These are phyloP conservation scores for Hygrocybe coccinea DNA, from an alignment of 768 basidiomycete species.

Conservation along the genomic window DNA sequence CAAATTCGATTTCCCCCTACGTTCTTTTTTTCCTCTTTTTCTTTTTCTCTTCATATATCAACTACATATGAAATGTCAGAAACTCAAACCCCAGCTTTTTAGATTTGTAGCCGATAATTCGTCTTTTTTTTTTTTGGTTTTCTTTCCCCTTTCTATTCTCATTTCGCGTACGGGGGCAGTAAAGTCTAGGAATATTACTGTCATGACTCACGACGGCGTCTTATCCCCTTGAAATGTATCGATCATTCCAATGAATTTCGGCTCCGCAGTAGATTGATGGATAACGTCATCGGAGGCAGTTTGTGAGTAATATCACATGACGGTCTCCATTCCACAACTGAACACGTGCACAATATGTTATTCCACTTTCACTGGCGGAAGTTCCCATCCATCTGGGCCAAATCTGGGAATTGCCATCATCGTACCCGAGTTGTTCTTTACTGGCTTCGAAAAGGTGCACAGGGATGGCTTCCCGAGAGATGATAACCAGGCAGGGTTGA, in stretches of 20 bases:
- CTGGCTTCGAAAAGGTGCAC: constrained; percentile 86
- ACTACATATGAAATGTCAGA: not conserved
- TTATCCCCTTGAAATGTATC: too few species aligned
- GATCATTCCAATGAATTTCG: too few species aligned
- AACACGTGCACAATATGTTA: too few species aligned
- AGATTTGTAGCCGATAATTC: not conserved
- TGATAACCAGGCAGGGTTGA: constrained; percentile 87
- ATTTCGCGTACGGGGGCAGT: too few species aligned
- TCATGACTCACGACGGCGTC: too few species aligned
- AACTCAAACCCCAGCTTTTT: not conserved
- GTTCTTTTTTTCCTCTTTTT: not conserved
- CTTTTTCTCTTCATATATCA: not conserved
- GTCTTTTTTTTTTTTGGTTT: not conserved
- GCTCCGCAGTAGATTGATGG: too few species aligned
- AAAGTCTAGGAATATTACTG: too few species aligned
- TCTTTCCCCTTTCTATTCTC: not conserved
- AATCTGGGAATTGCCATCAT: constrained; percentile 80
- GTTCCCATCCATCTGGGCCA: constrained; percentile 80
- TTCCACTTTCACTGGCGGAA: constrained; percentile 63
- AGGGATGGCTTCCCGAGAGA: constrained; percentile 71
- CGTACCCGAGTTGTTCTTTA: constrained; percentile 60
- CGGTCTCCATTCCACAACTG: too few species aligned
- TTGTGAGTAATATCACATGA: too few species aligned
- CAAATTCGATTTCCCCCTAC: too few species aligned
- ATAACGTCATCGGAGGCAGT: too few species aligned